Percentiles rank a stretch among this genome's conserved stretches.
These are phyloP conservation scores for Ceratocystis huliohia DNA, from an alignment of 2,329 filamentous ascomycete genomes.

Conservation along the genomic window DNA sequence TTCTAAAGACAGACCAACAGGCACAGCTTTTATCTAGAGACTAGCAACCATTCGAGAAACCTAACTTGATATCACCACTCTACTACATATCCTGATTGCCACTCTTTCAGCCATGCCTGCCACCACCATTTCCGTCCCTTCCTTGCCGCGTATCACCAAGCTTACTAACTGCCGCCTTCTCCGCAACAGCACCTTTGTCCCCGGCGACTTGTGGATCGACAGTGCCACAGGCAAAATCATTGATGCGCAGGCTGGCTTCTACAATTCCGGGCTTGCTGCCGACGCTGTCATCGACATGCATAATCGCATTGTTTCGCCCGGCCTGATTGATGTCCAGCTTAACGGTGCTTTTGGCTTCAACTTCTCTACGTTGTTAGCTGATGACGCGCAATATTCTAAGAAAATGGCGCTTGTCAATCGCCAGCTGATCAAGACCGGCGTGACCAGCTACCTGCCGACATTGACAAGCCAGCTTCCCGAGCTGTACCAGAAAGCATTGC, in stretches of 20 bases:
- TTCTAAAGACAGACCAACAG: too few species aligned
- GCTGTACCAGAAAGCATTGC: slow-evolving; percentile 69
- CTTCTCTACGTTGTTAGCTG: slow-evolving; percentile 61
- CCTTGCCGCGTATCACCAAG: slow-evolving; percentile 52
- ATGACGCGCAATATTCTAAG: slow-evolving; percentile 56
- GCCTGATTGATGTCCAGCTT: slow-evolving; percentile 81
- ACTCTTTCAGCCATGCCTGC: background rate
- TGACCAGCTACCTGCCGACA: slow-evolving; percentile 80
- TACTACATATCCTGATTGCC: background rate
- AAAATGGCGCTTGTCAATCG: slow-evolving; percentile 60
- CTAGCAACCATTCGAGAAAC: too few species aligned
- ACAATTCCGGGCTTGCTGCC: slow-evolving; percentile 54
- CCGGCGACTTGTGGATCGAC: slow-evolving; percentile 81
- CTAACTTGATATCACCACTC: too few species aligned
- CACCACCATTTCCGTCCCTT: background rate
- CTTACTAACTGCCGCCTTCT: slow-evolving; percentile 79
- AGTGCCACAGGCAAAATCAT: slow-evolving; percentile 71
- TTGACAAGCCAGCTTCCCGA: slow-evolving; percentile 69
- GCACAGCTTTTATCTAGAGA: too few species aligned
- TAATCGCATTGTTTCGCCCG: slow-evolving; percentile 72
- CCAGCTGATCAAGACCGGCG: slow-evolving; percentile 61
- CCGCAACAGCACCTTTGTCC: slow-evolving; percentile 52
- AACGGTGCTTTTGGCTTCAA: slow-evolving; percentile 91
- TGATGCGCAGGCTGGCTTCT: slow-evolving; percentile 53
- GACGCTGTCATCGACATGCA: slow-evolving; percentile 66